Evolutionary conservation across 495 filamentous ascomycete genomes (phyloP).

Genomic region (Daldinia loculata): DNA sequence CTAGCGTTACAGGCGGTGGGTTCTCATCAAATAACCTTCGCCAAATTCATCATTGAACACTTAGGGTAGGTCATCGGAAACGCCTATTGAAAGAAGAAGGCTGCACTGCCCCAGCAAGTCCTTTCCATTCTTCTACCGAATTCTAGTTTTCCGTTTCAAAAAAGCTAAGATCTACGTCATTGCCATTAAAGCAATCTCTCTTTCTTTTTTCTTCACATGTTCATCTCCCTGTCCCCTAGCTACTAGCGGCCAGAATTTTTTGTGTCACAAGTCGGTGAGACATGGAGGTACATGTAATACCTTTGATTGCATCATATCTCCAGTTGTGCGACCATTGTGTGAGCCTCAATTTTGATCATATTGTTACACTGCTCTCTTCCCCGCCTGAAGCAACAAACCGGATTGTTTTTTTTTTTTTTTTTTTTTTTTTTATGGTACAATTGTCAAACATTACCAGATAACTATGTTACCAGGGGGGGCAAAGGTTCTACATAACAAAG

Average conservation of each 20-base stretch:
- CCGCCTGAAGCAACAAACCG: background rate
- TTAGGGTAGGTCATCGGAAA: constrained; percentile 34
- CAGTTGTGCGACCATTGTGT: constrained; percentile 16
- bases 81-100: constrained; percentile 32
- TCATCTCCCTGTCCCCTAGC: background rate
- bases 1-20: constrained; percentile 40
- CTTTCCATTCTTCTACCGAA: background rate
- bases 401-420: background rate
- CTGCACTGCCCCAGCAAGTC: constrained; percentile 32
- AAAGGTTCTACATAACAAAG: background rate
- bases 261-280: constrained; percentile 1
- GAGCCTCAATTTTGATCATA: constrained; percentile 16
- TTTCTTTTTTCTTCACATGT: constrained; percentile 16
- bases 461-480: background rate
- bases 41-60: constrained; percentile 17
- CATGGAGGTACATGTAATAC: constrained; percentile 4
- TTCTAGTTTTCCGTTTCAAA: constrained; percentile 22
- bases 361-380: constrained; percentile 8
- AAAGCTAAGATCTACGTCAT: constrained; percentile 34
- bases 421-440: background rate
- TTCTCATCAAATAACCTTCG: constrained; percentile 39
- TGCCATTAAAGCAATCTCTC: constrained; percentile 23
- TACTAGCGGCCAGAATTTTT: background rate
- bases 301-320: constrained; percentile 9
- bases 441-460: background rate